These are phyloP conservation scores for Thelephora aurantiotincta DNA, from an alignment of 768 basidiomycete genomes.

Conservation along the genomic window DNA sequence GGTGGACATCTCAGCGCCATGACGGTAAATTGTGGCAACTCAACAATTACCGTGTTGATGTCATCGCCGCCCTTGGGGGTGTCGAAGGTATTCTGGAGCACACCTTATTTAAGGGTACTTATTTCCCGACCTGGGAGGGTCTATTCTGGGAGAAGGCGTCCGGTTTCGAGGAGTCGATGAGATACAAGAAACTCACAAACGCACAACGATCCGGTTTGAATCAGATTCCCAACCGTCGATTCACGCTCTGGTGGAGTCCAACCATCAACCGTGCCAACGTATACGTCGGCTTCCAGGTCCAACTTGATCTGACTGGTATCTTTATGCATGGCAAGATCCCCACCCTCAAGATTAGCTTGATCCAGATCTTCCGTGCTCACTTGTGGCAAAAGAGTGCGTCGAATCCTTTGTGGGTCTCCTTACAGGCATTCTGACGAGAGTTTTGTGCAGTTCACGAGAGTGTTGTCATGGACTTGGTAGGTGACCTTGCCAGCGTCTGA, in stretches of 20 bases:
- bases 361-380: slow-evolving; percentile 99
- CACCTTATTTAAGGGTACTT: slow-evolving; percentile 94
- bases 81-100: slow-evolving; percentile 96
- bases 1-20: slow-evolving; percentile 98
- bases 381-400: slow-evolving; percentile 97
- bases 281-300: slow-evolving; percentile 99
- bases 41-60: slow-evolving; percentile 97
- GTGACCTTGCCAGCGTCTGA: slow-evolving; percentile 8
- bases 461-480: slow-evolving; percentile 80
- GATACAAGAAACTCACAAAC: slow-evolving; percentile 94
- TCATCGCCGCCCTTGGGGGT: slow-evolving; percentile 94
- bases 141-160: slow-evolving; percentile 98
- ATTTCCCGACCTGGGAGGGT: slow-evolving; percentile 97
- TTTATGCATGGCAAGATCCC: slow-evolving; percentile 99
- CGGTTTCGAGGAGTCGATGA: slow-evolving; percentile 93
- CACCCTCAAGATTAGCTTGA: slow-evolving; percentile 95
- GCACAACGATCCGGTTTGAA: slow-evolving; percentile 97
- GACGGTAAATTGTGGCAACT: slow-evolving; percentile 95
- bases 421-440: slow-evolving; percentile 3
- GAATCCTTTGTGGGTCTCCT: slow-evolving; percentile 14
- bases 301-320: slow-evolving; percentile 93
- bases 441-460: slow-evolving; percentile 60
- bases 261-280: slow-evolving; percentile 99
- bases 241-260: slow-evolving; percentile 98
- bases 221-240: slow-evolving; percentile 97